Base-by-base conservation (phyloP, 1,284 basidiomycete species). In the Fomitopsis betulina region DNA sequence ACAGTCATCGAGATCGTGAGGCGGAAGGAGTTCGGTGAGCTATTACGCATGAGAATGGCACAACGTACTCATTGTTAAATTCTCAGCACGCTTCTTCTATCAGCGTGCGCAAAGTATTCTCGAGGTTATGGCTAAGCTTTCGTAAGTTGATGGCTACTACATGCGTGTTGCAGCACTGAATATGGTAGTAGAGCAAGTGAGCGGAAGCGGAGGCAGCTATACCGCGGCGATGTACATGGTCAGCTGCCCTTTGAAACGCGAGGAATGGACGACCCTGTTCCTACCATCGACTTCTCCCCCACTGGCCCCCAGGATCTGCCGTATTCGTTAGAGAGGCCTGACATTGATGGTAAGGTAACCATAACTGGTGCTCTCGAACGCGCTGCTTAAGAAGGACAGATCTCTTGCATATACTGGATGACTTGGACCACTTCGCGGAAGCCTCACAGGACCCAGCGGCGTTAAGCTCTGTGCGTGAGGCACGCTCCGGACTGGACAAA, bases 1-100 rank as follows among this genome's bases (percentile, higher is more conserved):
- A 94, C 95, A 0, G 82, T 98, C 1, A 82, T 96, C 12, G 96
- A 99, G 73, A 86, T 96, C 38, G 91, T 96, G 0, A 79, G 96
- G 57, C 78, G 96, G 56, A 91, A 91, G 62, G 93, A 96, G 70
- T 98, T 96, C 71, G 80, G 89, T 85, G 62, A 74, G 81, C 71
- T 56, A 8, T 15, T 21, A 21, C 19, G 39, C 39, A n/a, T 15
- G n/a, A 5, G n/a, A 8, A 54, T 53, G 23, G 43, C 3, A 17
- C 7, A 8, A 21, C 7, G 2, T n/a, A 19, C 4, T 19, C 39
- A 42, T 19, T 42, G 39, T 3, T 21, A 10, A 5, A 15, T 40
- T 5, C 7, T 23, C 50, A 92, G 89, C 84, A 43, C 80, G 82
- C 19, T 90, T 93, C 68, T 89, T 95, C 70, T 86, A 86, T 61